Base-by-base conservation (phyloP, 257 asterid genomes). In the Lycium barbarum region DNA sequence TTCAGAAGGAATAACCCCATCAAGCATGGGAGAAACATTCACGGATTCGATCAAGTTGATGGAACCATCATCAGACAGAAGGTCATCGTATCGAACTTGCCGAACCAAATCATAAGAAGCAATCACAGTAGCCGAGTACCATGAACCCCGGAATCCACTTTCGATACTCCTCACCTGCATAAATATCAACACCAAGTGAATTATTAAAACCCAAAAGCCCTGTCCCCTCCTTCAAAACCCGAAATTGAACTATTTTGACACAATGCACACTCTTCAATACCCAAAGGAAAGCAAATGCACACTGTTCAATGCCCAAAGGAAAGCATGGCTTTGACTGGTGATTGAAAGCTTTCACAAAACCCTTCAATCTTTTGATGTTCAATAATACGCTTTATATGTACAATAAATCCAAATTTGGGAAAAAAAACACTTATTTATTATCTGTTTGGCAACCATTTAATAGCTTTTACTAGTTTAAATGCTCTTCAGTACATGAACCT, bases 141-240 rank as follows among this genome's bases (percentile, higher is more conserved):
- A 93, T 57, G 97, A 93, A 62, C 97, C 97, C 36, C 85, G 83
- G 85, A 86, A 92, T 53, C 97, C 97, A 40, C 87, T 94, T 61
- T 93, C 97, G 17, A 83, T 3, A 57, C 97, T 93, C 93, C 95
- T 90, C 84, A 92, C 97, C 97, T 93, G 88, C 47, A 78, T 53
- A 76, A 78, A 53, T 51, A 53, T 14, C 6, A 47, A 11, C 17
- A 9, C 12, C 51, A 14, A 26, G 33, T 26, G 33, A 26, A 26
- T 26, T 7, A 68, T 36, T 68, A 36, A 68, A 7, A 38, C 6
- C 20, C 11, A 68, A 66, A 66, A 65, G 43, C 45, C 43, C 43
- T 59, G 26, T 7, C 65, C n/a, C 65, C 65, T 59, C 65, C 33
- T 18, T 6, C 26, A 2, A 17, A n/a, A 59, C 26, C 18, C 6